phyloP scores from a whole-genome alignment of 2,329 filamentous ascomycete genomes.

The Cladobotryum mycophilum region DNA sequence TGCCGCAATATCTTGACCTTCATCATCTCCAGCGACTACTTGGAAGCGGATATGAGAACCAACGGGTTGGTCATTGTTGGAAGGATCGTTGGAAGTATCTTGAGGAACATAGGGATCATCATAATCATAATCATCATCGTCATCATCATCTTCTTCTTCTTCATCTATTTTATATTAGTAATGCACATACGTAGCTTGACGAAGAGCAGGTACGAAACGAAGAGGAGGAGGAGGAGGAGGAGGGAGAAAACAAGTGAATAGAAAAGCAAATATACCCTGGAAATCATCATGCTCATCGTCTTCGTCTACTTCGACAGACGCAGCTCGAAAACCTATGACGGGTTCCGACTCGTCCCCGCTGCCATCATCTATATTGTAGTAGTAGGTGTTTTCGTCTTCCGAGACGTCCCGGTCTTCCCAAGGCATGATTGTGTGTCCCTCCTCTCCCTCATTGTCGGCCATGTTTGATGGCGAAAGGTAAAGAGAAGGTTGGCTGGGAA shows the following conservation, averaged over 20 bases:
- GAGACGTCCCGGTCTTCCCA: slow-evolving; percentile 7
- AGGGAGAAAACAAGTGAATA: too few species aligned
- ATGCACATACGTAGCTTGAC: too few species aligned
- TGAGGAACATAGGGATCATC: too few species aligned
- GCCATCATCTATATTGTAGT: slow-evolving; percentile 9
- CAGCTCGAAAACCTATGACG: slow-evolving; percentile 4
- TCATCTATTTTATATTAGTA: background rate
- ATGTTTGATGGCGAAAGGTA: too few species aligned
- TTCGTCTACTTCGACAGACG: slow-evolving; percentile 15
- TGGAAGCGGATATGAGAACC: slow-evolving; percentile 13
- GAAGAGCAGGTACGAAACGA: too few species aligned
- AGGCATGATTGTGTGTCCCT: too few species aligned
- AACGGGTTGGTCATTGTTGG: too few species aligned
- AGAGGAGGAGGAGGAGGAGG: too few species aligned
- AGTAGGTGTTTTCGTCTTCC: slow-evolving; percentile 22
- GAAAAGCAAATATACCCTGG: slow-evolving; percentile 3
- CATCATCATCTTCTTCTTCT: slow-evolving; percentile 14
- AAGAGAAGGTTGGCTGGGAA: too few species aligned
- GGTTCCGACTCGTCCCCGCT: slow-evolving; percentile 10
- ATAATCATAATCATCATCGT: slow-evolving; percentile 20
- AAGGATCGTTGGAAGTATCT: too few species aligned
- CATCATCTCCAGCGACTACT: slow-evolving; percentile 13
- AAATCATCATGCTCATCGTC: slow-evolving; percentile 22
- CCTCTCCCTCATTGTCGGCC: too few species aligned
- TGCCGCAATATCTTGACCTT: slow-evolving; percentile 17